These are phyloP conservation scores for Xylariales sp. DNA, from an alignment of 2,329 filamentous ascomycete genomes.

Conservation along the genomic window DNA sequence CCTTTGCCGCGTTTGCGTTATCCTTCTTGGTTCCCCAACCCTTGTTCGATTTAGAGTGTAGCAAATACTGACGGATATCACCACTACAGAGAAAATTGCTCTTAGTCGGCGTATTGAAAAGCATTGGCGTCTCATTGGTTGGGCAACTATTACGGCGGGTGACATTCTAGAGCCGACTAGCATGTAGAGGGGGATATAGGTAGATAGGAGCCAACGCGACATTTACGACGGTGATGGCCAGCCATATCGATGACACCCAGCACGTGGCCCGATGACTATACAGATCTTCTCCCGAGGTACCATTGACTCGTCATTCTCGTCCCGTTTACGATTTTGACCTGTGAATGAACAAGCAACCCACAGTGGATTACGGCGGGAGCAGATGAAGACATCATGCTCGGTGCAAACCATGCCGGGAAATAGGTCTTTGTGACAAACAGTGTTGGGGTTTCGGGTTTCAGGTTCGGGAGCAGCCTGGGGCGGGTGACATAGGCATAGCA, in stretches of 20 bases:
- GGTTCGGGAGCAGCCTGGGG: not conserved
- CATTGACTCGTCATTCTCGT: constrained; percentile 8
- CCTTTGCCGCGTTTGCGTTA: not conserved
- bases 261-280: constrained; percentile 9
- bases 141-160: constrained; percentile 56
- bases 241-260: constrained; percentile 10
- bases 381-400: not conserved
- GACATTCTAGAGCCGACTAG: constrained; percentile 38
- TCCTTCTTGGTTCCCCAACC: too few relatives aligned
- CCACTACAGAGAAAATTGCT: constrained; percentile 84
- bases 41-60: too few relatives aligned
- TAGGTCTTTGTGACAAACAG: not conserved
- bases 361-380: not conserved
- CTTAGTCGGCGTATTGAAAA: constrained; percentile 95
- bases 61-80: constrained; percentile 30
- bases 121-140: constrained; percentile 50
- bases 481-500: constrained; percentile 18
- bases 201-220: constrained; percentile 9
- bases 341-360: not conserved
- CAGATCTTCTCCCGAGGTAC: not conserved
- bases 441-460: not conserved
- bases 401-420: not conserved
- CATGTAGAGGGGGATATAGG: constrained; percentile 24
- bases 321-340: not conserved
- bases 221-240: constrained; percentile 13